phyloP scores from a whole-genome alignment of 257 asterid genomes.

The Prunella vulgaris region DNA sequence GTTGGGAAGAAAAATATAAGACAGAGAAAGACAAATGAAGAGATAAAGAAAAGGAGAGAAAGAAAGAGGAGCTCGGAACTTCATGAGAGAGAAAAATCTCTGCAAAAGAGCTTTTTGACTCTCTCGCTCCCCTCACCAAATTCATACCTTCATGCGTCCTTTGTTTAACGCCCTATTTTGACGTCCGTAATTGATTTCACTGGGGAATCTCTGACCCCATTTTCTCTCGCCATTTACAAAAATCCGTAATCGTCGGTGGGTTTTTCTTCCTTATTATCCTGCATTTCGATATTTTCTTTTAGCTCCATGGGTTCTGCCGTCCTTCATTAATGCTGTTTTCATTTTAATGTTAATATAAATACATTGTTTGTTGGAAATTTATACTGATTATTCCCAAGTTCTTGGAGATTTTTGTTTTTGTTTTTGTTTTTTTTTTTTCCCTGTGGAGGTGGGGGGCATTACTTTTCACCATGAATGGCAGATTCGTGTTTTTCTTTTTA shows the following conservation, averaged over 20 bases:
- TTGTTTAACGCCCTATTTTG: no score
- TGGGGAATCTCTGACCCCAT: conserved; percentile 8
- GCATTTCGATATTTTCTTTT: not conserved
- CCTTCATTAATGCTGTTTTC: no score
- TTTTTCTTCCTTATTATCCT: not conserved
- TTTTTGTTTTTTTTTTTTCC: no score
- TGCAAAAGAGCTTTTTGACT: conserved; percentile 40
- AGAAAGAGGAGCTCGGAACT: conserved; percentile 10
- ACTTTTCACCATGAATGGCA: not conserved
- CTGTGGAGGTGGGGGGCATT: no score
- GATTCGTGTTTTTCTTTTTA: conserved; percentile 3
- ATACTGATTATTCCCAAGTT: conserved; percentile 7
- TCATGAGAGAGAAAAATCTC: conserved; percentile 40
- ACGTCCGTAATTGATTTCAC: conserved; percentile 10
- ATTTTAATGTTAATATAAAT: not conserved
- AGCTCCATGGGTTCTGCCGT: not conserved
- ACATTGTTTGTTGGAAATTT: not conserved
- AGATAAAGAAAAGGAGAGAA: conserved; percentile 10
- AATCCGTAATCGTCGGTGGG: conserved; percentile 11
- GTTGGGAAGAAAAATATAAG: not conserved
- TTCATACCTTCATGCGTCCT: conserved; percentile 26
- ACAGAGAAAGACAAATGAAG: not conserved
- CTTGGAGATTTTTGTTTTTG: no score
- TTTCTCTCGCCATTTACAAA: no score
- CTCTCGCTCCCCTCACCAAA: conserved; percentile 32